Evolutionary conservation across 2,329 filamentous ascomycete species (phyloP).

Genomic region (Neofusicoccum sp.): DNA sequence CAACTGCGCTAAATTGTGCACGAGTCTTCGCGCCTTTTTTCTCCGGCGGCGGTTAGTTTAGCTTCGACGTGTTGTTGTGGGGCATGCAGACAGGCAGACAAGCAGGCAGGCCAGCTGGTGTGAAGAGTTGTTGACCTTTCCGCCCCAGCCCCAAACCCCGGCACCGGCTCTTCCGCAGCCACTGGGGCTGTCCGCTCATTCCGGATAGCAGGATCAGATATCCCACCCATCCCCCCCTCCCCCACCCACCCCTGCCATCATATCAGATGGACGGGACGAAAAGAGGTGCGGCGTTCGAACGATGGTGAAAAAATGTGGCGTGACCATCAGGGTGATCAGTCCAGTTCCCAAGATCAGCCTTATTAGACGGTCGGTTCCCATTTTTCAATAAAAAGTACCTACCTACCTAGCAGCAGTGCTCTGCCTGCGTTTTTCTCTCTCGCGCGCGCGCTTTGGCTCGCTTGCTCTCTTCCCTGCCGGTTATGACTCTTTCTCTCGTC

Average conservation of each 20-base stretch:
- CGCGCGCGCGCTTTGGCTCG: background rate
- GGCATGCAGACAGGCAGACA: too few species aligned
- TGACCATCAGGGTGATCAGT: slow-evolving; percentile 11
- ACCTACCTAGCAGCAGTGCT: too few species aligned
- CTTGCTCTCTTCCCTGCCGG: background rate
- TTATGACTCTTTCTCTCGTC: background rate
- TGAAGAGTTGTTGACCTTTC: too few species aligned
- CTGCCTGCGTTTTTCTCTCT: too few species aligned
- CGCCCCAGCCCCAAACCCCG: too few species aligned
- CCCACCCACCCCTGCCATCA: background rate
- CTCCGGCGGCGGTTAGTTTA: too few species aligned
- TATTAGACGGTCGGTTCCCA: background rate
- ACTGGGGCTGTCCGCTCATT: background rate
- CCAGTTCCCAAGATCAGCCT: background rate
- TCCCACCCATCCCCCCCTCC: background rate
- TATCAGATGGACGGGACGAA: slow-evolving; percentile 7
- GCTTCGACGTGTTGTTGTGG: too few species aligned
- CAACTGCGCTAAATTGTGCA: too few species aligned
- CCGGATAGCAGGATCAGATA: slow-evolving; percentile 16
- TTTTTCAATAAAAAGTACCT: too few species aligned
- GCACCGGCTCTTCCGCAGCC: background rate
- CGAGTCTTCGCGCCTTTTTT: too few species aligned
- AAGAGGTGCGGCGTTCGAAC: too few species aligned
- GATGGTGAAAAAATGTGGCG: slow-evolving; percentile 11
- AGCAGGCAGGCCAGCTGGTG: too few species aligned